Percentiles rank a stretch among this genome's conserved stretches.
Conservation (phyloP, 2,329 filamentous ascomycete species). For the Colletotrichum aenigma region DNA sequence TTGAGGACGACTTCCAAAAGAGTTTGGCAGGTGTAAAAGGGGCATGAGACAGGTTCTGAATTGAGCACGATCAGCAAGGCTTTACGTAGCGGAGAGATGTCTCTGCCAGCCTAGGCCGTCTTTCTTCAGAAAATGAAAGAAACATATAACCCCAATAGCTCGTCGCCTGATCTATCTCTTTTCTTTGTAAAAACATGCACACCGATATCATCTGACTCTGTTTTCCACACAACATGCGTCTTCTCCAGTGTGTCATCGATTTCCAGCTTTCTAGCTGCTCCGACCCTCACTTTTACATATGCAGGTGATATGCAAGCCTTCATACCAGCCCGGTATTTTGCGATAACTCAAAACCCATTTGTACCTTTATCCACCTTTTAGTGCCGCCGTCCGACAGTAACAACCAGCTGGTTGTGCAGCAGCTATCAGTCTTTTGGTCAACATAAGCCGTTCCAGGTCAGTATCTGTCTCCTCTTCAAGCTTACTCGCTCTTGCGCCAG, state of each 20-base stretch:
- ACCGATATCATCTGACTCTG: neutral
- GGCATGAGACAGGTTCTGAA: neutral
- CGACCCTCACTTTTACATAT: neutral
- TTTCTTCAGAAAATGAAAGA: neutral
- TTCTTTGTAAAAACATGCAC: neutral
- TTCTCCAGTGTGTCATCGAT: neutral
- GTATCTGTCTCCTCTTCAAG: neutral
- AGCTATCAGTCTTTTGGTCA: neutral
- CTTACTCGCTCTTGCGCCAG: neutral
- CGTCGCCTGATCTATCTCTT: neutral
- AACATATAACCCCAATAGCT: neutral
- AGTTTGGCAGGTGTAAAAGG: neutral
- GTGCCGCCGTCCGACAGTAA: neutral
- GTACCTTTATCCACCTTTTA: neutral
- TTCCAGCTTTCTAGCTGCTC: neutral
- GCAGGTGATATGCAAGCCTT: conserved; percentile 3
- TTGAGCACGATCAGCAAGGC: neutral
- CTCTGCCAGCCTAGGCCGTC: neutral
- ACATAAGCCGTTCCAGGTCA: neutral
- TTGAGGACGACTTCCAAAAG: neutral
- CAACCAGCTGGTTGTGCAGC: neutral
- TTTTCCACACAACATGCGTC: neutral
- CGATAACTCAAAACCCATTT: neutral
- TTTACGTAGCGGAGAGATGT: neutral
- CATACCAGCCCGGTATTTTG: neutral